Base-by-base conservation (phyloP, 2,329 filamentous ascomycete species). In the Aspergillus ochraceoroseus region DNA sequence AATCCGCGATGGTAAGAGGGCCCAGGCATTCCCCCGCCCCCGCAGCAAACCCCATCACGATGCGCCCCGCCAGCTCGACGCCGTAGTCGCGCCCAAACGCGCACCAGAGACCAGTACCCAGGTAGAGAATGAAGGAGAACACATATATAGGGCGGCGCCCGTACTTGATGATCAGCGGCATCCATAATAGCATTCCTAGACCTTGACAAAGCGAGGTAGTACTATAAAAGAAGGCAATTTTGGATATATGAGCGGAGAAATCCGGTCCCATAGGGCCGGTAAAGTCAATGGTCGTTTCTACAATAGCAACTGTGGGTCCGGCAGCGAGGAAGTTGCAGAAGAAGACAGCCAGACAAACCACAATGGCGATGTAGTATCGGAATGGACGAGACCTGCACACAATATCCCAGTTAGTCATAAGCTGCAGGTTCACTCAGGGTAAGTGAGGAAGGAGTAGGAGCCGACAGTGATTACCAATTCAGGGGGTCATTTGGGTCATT, bases 321-420 rank as follows among this genome's bases (percentile, higher is more conserved):
- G 74, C 75, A 0, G 75, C 73, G 4, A 78, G 59, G 49, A 78
- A 77, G 55, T 77, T 78, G 59, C 68, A 74, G 57, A 77, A 67
- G 45, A 75, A 64, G 63, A 78, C 76, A 37, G 74, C 73, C 3
- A 72, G 45, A 45, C 41, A 50, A 11, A 48, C 44, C 7, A 47
- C 53, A 12, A 63, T 46, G 11, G 73, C 72, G 25, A 72, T 71
- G 53, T 74, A 77, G 45, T 45, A 25, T 23, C 49, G 49, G 34
- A 33, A 40, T 8, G 43, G 7, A 26, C 42, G 15, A 43, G 31
- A 40, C 40, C 34, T 37, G 25, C 3, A 9, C 2, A 12, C n/a
- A 27, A 27, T 27, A 9, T n/a, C 11, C 13, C 25, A 27, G 5
- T 27, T n/a, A 27, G 13, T 27, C 4, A n/a, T n/a, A 27, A n/a